phyloP scores from a whole-genome alignment of 441 rosid genomes.

The Mallotus japonicus region DNA sequence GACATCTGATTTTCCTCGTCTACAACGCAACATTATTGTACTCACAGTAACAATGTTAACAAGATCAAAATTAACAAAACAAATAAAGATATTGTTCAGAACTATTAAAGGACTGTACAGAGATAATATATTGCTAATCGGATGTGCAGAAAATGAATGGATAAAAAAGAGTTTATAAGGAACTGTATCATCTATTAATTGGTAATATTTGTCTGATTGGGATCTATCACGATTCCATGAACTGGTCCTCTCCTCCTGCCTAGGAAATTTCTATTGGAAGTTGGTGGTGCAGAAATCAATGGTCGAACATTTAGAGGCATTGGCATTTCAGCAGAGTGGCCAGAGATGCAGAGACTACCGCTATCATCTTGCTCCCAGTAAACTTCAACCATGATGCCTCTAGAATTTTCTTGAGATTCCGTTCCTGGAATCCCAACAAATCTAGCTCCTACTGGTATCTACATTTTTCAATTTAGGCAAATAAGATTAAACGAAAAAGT shows the following conservation, averaged over 20 bases:
- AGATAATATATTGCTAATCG: too few relatives aligned
- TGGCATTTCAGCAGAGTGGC: slow-evolving; percentile 64
- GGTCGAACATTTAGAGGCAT: slow-evolving; percentile 45
- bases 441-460: slow-evolving; percentile 85
- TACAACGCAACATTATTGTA: too few relatives aligned
- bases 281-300: slow-evolving; percentile 25
- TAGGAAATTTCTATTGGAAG: slow-evolving; percentile 11
- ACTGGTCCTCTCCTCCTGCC: slow-evolving; percentile 37
- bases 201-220: slow-evolving; percentile 30
- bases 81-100: not conserved
- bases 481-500: not conserved
- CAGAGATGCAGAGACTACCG: slow-evolving; percentile 70
- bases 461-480: slow-evolving; percentile 19
- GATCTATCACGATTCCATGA: slow-evolving; percentile 65
- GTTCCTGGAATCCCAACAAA: slow-evolving; percentile 77
- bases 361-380: slow-evolving; percentile 82
- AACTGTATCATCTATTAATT: not conserved
- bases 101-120: not conserved
- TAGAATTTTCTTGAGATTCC: slow-evolving; percentile 51
- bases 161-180: not conserved
- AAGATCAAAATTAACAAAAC: not conserved
- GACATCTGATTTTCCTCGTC: too few relatives aligned
- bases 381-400: slow-evolving; percentile 88
- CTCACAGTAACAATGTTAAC: not conserved
- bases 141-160: not conserved